Evolutionary conservation across 495 filamentous ascomycete genomes (phyloP).

Genomic region (Penicillium canariense): DNA sequence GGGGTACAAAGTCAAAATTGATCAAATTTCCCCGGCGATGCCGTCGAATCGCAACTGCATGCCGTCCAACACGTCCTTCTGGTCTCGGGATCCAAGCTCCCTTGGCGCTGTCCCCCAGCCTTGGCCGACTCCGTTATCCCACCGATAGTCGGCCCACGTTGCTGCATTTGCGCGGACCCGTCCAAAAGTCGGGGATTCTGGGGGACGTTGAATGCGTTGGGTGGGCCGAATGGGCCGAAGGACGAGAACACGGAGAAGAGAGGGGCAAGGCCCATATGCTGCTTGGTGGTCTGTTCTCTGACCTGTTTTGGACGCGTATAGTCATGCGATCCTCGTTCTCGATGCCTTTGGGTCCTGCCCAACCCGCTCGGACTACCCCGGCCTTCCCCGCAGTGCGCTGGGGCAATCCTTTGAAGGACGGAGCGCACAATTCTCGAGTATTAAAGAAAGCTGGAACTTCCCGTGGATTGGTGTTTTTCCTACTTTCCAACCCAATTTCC

Average conservation of each 20-base stretch:
- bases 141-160: conserved; percentile 13
- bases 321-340: neutral
- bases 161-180: neutral
- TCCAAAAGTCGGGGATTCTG: conserved; percentile 5
- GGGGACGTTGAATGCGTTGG: neutral
- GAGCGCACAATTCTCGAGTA: conserved; percentile 13
- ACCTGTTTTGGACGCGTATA: neutral
- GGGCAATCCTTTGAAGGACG: neutral
- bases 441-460: neutral
- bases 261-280: neutral
- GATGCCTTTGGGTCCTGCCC: neutral
- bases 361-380: conserved; percentile 1
- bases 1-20: neutral
- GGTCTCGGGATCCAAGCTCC: conserved; percentile 25
- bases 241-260: neutral
- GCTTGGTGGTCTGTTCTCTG: neutral
- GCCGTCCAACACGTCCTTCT: neutral
- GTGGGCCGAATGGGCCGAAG: neutral
- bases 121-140: conserved; percentile 14
- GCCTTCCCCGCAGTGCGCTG: conserved; percentile 13
- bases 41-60: conserved; percentile 17
- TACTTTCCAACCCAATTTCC: neutral
- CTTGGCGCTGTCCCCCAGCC: conserved; percentile 22
- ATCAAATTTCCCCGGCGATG: conserved; percentile 8
- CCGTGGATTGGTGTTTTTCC: neutral